These are phyloP conservation scores for Podila clonocystis DNA, from an alignment of 192 early-diverging fungal genomes.

Conservation along the genomic window DNA sequence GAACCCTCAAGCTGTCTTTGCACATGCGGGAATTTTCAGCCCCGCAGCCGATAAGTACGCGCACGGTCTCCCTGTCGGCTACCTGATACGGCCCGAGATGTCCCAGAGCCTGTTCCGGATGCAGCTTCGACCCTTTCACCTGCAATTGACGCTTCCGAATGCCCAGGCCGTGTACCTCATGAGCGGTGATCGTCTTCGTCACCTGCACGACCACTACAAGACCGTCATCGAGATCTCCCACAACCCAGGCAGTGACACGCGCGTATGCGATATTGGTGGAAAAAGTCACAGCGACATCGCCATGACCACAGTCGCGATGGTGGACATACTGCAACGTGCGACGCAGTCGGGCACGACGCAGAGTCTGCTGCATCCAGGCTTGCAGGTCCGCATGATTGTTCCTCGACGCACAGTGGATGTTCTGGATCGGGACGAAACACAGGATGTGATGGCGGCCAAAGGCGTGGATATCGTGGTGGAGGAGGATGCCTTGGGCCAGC, in stretches of 20 bases:
- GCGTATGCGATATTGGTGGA: slow-evolving; percentile 16
- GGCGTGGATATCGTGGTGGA: no score
- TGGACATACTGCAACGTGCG: neutral
- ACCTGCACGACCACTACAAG: neutral
- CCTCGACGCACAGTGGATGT: slow-evolving; percentile 1
- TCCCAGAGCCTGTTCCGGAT: neutral
- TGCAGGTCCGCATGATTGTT: neutral
- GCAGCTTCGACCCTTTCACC: neutral
- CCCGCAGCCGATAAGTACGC: neutral
- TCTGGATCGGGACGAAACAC: neutral
- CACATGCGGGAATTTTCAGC: neutral
- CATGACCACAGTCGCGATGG: neutral
- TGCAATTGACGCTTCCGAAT: neutral
- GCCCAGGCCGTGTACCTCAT: neutral
- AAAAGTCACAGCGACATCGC: neutral
- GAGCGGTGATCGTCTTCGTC: neutral
- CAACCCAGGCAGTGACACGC: neutral
- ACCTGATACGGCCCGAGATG: slow-evolving; percentile 24
- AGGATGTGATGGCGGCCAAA: no score
- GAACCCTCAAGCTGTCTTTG: slow-evolving; percentile 8
- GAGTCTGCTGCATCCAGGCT: neutral
- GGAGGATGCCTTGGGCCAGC: no score
- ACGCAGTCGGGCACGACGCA: no score
- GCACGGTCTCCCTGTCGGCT: slow-evolving; percentile 3
- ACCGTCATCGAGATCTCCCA: neutral